Evolutionary conservation across 2,329 filamentous ascomycete species (phyloP).

Genomic region (Neobulgaria alba): DNA sequence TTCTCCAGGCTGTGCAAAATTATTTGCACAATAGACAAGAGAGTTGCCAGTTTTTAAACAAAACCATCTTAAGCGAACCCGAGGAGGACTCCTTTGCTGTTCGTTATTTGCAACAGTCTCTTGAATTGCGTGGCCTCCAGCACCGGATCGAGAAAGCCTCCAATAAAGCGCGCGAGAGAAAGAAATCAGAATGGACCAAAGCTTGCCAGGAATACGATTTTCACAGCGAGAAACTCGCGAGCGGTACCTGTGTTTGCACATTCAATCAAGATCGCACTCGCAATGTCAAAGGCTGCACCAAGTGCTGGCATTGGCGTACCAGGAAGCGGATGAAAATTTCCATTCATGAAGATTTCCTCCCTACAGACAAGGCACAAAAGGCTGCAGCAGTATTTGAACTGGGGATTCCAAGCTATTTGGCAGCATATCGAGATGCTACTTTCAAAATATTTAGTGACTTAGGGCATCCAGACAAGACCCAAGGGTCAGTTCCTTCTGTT

Average conservation of each 20-base stretch:
- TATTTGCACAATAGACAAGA: constrained; percentile 37
- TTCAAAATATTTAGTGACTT: constrained; percentile 38
- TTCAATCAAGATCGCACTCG: constrained; percentile 23
- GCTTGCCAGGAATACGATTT: constrained; percentile 31
- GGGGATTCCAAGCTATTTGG: constrained; percentile 34
- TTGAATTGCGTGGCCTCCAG: constrained; percentile 26
- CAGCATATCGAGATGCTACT: constrained; percentile 41
- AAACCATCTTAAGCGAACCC: constrained; percentile 41
- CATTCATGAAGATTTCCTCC: constrained; percentile 42
- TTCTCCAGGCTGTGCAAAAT: constrained; percentile 40
- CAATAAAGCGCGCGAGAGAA: constrained; percentile 23
- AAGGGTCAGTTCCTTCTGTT: constrained; percentile 4
- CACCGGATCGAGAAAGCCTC: constrained; percentile 30
- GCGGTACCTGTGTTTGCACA: constrained; percentile 28
- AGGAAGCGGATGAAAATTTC: constrained; percentile 35
- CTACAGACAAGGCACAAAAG: constrained; percentile 27
- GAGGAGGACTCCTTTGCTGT: constrained; percentile 28
- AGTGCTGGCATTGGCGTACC: constrained; percentile 33
- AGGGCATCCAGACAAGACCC: constrained; percentile 23
- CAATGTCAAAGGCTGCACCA: constrained; percentile 32
- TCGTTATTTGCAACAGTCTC: constrained; percentile 7
- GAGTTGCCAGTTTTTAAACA: constrained; percentile 9
- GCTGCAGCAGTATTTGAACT: constrained; percentile 45
- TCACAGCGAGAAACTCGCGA: constrained; percentile 29
- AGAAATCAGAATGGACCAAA: constrained; percentile 33